A percentile compares a stretch with the other conserved stretches of the same genome.
Evolutionary conservation across 352 stramenopile genomes (phyloP).

Genomic region (Pythium grandisporangium): DNA sequence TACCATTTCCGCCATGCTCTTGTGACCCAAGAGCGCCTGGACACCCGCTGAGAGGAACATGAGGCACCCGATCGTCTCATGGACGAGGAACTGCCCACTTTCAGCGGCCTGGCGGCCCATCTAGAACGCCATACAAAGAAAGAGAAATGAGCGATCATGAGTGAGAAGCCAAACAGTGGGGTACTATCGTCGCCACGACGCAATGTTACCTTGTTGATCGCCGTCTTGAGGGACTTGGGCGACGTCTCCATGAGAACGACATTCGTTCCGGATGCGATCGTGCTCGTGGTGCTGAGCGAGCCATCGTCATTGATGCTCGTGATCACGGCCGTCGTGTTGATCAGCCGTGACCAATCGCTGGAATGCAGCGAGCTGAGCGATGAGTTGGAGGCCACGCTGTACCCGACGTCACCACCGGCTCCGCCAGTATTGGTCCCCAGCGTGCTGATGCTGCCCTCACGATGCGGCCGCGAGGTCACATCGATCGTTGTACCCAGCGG

Average conservation of each 20-base stretch:
- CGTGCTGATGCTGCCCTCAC: too few relatives aligned
- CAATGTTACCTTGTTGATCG: slow-evolving; percentile 65
- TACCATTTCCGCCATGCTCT: slow-evolving; percentile 86
- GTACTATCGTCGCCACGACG: not conserved
- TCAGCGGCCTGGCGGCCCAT: slow-evolving; percentile 69
- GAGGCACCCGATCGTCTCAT: slow-evolving; percentile 73
- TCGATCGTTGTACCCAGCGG: slow-evolving; percentile 76
- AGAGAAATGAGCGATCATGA: too few relatives aligned
- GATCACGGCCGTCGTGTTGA: slow-evolving; percentile 83
- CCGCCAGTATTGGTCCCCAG: too few relatives aligned
- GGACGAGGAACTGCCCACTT: slow-evolving; percentile 75
- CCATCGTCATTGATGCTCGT: slow-evolving; percentile 78
- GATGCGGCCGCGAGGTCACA: slow-evolving; percentile 58
- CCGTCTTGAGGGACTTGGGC: slow-evolving; percentile 65
- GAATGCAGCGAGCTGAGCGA: slow-evolving; percentile 76
- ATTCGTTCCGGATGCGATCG: slow-evolving; percentile 61
- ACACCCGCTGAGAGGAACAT: slow-evolving; percentile 85
- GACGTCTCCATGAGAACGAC: slow-evolving; percentile 86
- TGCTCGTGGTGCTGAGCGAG: slow-evolving; percentile 75
- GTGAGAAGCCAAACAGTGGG: not conserved
- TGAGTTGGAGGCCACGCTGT: slow-evolving; percentile 46
- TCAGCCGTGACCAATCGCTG: slow-evolving; percentile 70
- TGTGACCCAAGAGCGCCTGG: slow-evolving; percentile 75
- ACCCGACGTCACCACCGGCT: too few relatives aligned
- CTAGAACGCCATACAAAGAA: slow-evolving; percentile 18